Conservation (phyloP, 768 basidiomycete species). For the Kwoniella bestiolae region DNA sequence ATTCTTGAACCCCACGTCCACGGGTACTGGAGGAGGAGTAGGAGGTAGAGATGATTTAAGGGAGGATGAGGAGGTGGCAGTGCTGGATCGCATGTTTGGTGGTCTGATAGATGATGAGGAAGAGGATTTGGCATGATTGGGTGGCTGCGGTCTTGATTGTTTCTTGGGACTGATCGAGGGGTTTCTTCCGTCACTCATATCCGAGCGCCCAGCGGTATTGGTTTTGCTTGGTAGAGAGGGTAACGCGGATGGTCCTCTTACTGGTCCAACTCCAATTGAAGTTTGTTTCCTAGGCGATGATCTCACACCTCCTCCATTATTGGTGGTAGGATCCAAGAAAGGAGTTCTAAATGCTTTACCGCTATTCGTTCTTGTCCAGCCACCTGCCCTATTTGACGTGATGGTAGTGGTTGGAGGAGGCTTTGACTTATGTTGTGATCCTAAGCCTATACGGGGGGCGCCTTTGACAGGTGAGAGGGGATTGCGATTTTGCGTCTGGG, state of each 20-base stretch:
- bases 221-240: too few relatives aligned
- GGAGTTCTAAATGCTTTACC: constrained; percentile 19
- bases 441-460: constrained; percentile 18
- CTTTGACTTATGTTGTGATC: constrained; percentile 15
- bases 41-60: constrained; percentile 8
- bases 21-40: not conserved
- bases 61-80: not conserved
- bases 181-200: too few relatives aligned
- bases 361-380: constrained; percentile 13
- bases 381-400: constrained; percentile 1
- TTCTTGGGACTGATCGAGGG: not conserved
- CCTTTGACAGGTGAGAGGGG: constrained; percentile 22
- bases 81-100: not conserved
- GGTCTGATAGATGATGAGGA: not conserved
- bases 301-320: not conserved
- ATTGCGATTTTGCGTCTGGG: not conserved
- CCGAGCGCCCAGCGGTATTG: too few relatives aligned
- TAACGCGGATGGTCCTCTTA: not conserved
- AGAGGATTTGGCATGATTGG: not conserved
- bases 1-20: constrained; percentile 7
- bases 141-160: not conserved
- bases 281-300: constrained; percentile 3
- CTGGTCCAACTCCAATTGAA: not conserved
- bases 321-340: constrained; percentile 1
- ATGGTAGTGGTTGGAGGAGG: not conserved